These are phyloP conservation scores for Dendrothele bispora DNA, from an alignment of 768 basidiomycete genomes.

Conservation along the genomic window DNA sequence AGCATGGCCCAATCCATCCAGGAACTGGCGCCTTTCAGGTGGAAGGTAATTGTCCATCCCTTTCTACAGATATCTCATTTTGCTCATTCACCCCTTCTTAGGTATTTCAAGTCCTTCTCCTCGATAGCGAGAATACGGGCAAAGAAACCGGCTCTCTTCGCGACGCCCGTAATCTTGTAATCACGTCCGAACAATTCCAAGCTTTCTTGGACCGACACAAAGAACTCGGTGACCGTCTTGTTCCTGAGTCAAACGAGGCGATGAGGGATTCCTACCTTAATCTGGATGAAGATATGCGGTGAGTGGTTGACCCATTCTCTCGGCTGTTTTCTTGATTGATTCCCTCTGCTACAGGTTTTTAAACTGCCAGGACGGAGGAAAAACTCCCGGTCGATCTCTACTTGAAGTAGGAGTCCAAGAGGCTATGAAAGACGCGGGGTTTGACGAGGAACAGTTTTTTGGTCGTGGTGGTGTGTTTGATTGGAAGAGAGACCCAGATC, in stretches of 20 bases:
- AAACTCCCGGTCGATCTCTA: slow-evolving; percentile 28
- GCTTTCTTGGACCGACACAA: slow-evolving; percentile 31
- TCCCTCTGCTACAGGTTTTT: slow-evolving; percentile 21
- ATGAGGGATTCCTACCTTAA: slow-evolving; percentile 39
- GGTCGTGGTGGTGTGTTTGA: slow-evolving; percentile 34
- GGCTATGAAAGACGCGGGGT: slow-evolving; percentile 33
- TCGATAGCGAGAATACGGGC: slow-evolving; percentile 36
- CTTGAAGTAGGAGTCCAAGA: slow-evolving; percentile 32
- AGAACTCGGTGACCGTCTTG: slow-evolving; percentile 23
- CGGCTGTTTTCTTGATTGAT: background rate
- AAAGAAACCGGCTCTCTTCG: slow-evolving; percentile 27
- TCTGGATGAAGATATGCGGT: slow-evolving; percentile 37
- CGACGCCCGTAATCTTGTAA: slow-evolving; percentile 32
- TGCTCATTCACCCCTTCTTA: no score
- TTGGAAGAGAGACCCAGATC: slow-evolving; percentile 26
- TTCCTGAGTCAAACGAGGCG: slow-evolving; percentile 35
- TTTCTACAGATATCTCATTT: no score
- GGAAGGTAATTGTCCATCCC: no score
- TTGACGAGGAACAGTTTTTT: slow-evolving; percentile 29
- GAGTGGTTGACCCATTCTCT: background rate
- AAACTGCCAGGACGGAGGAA: slow-evolving; percentile 30
- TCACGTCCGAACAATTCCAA: slow-evolving; percentile 32
- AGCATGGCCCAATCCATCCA: no score
- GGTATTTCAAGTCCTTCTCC: slow-evolving; percentile 34
- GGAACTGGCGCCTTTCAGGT: no score